Percentiles rank a stretch among this genome's conserved stretches.
Evolutionary conservation across 768 basidiomycete genomes (phyloP).

Genomic region (Psilocybe subaeruginosa): DNA sequence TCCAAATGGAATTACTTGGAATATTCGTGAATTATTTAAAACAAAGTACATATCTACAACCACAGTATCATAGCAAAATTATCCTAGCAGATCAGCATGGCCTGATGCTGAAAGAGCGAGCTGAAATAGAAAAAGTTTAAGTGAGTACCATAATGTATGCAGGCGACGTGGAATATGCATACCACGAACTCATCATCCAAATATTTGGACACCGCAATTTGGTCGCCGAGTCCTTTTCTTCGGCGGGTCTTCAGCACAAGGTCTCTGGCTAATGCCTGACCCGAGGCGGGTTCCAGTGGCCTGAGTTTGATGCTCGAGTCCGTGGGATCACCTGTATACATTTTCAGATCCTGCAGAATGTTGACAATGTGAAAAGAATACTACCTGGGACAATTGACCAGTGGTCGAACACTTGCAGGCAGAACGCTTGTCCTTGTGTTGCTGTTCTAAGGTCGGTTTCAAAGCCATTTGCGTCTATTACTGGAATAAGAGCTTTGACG

Average conservation of each 20-base stretch:
- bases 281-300: conserved; percentile 95
- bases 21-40: conserved; percentile 12
- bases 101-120: conserved; percentile 93
- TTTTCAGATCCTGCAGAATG: conserved; percentile 20
- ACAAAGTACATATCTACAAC: conserved; percentile 5
- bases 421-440: conserved; percentile 99
- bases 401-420: conserved; percentile 95
- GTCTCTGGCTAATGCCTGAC: conserved; percentile 92
- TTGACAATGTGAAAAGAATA: conserved; percentile 34
- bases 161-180: conserved; percentile 31
- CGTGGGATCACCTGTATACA: conserved; percentile 84
- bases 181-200: conserved; percentile 96
- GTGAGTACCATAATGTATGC: neutral
- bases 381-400: conserved; percentile 98
- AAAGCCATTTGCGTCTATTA: conserved; percentile 98
- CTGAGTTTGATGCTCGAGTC: conserved; percentile 96
- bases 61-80: conserved; percentile 8
- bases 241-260: conserved; percentile 95
- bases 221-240: conserved; percentile 95
- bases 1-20: conserved; percentile 5
- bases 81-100: conserved; percentile 88
- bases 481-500: conserved; percentile 96
- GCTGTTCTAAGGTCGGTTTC: conserved; percentile 98
- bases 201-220: conserved; percentile 97
- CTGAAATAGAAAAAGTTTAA: conserved; percentile 39